Base-by-base conservation (phyloP, 1,284 basidiomycete genomes). In the Rhodotorula sp. region DNA sequence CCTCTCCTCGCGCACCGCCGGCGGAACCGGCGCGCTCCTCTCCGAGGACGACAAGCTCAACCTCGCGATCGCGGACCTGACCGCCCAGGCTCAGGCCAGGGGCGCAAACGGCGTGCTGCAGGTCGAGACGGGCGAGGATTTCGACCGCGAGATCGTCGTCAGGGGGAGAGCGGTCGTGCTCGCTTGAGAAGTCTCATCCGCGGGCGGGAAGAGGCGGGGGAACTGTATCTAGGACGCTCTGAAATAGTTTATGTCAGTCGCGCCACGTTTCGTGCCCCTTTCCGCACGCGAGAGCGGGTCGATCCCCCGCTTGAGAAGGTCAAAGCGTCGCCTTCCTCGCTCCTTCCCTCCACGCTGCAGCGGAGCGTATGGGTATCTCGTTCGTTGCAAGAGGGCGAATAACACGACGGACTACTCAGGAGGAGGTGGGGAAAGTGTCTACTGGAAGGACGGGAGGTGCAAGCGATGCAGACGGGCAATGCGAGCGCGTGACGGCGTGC, bases 71-170 rank as follows among this genome's bases (percentile, higher is more conserved):
- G 36, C 51, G 1, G 36, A 61, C 50, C 41, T 71, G 17, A 67
- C 66, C 3, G 15, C 34, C 0, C 48, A 61, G 22, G 70, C 70
- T 13, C 66, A 67, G 29, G 19, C 41, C 2, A 25, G 48, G 25
- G 70, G 70, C 6, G 70, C 70, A 22, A 71, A 71, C 34, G 70
- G 37, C 0, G 66, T 71, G 12, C n/a, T 71, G 17, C 8, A 21
- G 15, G 70, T 71, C 44, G 70, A 71, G 55, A 61, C 66, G 37
- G 66, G 66, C 25, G 58, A 64, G 39, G 70, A 71, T n/a, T n/a
- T 56, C 12, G 66, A 58, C 12, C 66, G 70, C 2, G 37, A 64
- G 32, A 64, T 71, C 7, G 55, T 71, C 25, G 54, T 71, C 3
- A 27, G 66, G 8, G 70, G 70, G 12, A 19, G 63, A 25, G 70